Percentiles rank a stretch among this genome's conserved stretches.
Conservation (phyloP, 257 asterid species). For the Petunia secreta region DNA sequence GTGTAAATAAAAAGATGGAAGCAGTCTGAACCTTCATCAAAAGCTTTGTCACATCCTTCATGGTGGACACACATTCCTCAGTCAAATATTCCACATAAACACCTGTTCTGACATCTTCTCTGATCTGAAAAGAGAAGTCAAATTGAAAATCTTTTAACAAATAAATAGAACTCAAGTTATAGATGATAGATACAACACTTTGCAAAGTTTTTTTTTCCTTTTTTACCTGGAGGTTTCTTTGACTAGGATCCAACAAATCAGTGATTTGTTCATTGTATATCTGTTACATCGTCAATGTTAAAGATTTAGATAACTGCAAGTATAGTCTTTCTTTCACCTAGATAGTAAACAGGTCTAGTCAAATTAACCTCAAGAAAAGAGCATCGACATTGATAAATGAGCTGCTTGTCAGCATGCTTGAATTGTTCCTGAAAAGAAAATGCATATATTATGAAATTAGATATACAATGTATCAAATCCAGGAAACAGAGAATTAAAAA, state of each 20-base stretch:
- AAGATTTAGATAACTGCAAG: slow-evolving; percentile 18
- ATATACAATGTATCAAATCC: neutral
- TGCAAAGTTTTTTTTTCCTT: neutral
- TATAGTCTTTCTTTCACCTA: slow-evolving; percentile 9
- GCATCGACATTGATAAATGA: slow-evolving; percentile 87
- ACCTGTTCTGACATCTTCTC: slow-evolving; percentile 94
- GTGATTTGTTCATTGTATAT: slow-evolving; percentile 98
- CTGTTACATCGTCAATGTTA: slow-evolving; percentile 47
- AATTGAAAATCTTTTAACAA: slow-evolving; percentile 13
- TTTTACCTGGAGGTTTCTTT: slow-evolving; percentile 90
- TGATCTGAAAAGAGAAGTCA: slow-evolving; percentile 58
- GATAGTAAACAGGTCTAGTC: slow-evolving; percentile 23
- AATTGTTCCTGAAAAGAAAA: slow-evolving; percentile 74
- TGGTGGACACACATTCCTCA: slow-evolving; percentile 88
- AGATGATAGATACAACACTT: neutral
- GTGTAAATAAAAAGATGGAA: slow-evolving; percentile 20
- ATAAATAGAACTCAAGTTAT: neutral
- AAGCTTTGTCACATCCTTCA: slow-evolving; percentile 84
- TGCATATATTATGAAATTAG: slow-evolving; percentile 4
- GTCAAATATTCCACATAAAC: slow-evolving; percentile 93
- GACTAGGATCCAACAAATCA: slow-evolving; percentile 93
- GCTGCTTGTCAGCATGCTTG: slow-evolving; percentile 82
- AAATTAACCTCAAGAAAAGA: slow-evolving; percentile 92
- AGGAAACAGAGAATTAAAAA: neutral
- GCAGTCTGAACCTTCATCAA: slow-evolving; percentile 69